Base-by-base conservation (phyloP, 1,284 basidiomycete species). In the Salmacisia buchloeana region DNA sequence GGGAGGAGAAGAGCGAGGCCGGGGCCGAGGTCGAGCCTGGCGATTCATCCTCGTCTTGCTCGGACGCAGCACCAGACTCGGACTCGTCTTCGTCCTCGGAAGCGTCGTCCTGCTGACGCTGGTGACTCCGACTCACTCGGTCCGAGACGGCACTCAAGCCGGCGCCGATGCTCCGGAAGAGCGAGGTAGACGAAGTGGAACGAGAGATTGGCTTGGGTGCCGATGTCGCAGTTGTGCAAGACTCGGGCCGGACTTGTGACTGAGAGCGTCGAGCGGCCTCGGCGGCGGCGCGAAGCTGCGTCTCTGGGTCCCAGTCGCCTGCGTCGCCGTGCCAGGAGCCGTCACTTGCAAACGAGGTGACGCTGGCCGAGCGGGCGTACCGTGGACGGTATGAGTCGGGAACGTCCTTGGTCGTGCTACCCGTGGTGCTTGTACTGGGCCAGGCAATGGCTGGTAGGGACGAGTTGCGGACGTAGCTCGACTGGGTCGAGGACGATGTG, bases 321-420 rank as follows among this genome's bases (percentile, higher is more conserved):
- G 65, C 65, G 45, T 75, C 72, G 15, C 72, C 72, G 56, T 75
- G 72, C 57, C 68, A 74, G 23, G 72, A 74, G 59, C 73, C 73
- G 43, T 75, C 72, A 10, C 69, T 71, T 60, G 70, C 68, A 43
- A 68, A 70, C 49, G 62, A 70, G 38, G 69, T 63, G 58, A 69
- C 69, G 49, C 62, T 21, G 18, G 46, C n/a, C 45, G 36, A 54
- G 18, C 31, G 35, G 15, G 5, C 43, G 34, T 35, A 38, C 15
- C 25, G 21, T 12, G 23, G 36, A 35, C 45, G 21, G 21, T 6
- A 2, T 18, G 58, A 59, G 27, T 3, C 35, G 35, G 7, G 13
- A 2, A 18, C 15, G 27, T 18, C 18, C n/a, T n/a, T n/a, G n/a
- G n/a, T n/a, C n/a, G n/a, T n/a, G n/a, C n/a, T n/a, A n/a, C n/a